phyloP scores from a whole-genome alignment of 2,329 filamentous ascomycete genomes.

The Fusarium gaditjirri region DNA sequence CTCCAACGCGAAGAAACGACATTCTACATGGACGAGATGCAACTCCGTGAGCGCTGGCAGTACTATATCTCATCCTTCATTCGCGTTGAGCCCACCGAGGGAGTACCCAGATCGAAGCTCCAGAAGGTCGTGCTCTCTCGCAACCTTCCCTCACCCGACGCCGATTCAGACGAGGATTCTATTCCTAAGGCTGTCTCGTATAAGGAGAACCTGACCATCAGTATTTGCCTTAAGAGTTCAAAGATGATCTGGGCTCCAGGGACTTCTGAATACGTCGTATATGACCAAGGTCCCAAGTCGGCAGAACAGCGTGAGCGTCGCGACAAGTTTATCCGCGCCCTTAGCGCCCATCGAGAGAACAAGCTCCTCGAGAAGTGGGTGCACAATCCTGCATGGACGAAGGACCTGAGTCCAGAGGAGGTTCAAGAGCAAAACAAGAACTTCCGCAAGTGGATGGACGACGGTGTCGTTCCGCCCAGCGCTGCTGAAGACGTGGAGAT shows the following conservation, averaged over 20 bases:
- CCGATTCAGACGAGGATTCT: conserved; percentile 71
- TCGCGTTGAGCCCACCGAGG: conserved; percentile 88
- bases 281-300: conserved; percentile 74
- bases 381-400: conserved; percentile 82
- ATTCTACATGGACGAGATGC: conserved; percentile 89
- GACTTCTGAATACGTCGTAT: conserved; percentile 77
- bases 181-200: conserved; percentile 70
- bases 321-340: conserved; percentile 62
- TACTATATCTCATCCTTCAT: conserved; percentile 96
- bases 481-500: conserved; percentile 49
- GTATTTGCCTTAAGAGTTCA: conserved; percentile 81
- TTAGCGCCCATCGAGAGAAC: conserved; percentile 71
- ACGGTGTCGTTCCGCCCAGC: conserved; percentile 55
- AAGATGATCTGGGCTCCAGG: conserved; percentile 80
- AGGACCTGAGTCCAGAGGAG: conserved; percentile 81
- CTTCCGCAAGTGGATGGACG: conserved; percentile 64
- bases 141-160: conserved; percentile 72
- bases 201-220: conserved; percentile 75
- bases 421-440: conserved; percentile 79
- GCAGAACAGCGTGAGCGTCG: conserved; percentile 69
- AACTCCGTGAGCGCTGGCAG: conserved; percentile 85
- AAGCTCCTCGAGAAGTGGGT: conserved; percentile 84
- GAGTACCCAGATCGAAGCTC: conserved; percentile 72
- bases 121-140: conserved; percentile 76
- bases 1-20: conserved; percentile 76